A percentile compares a stretch with the other conserved stretches of the same genome.
Conservation (phyloP, 164 flowering plant species). For the Buxus sempervirens region DNA sequence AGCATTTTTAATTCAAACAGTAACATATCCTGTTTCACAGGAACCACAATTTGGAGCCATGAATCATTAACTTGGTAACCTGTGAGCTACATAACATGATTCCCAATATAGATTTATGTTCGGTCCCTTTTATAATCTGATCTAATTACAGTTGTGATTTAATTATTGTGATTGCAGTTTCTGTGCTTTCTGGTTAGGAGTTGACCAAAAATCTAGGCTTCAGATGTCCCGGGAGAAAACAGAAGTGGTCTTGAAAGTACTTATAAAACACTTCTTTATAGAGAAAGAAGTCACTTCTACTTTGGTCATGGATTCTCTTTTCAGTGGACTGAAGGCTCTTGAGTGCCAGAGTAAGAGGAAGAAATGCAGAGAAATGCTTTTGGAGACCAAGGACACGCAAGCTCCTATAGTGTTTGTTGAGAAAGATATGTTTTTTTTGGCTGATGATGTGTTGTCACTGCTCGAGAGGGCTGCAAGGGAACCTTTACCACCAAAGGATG, state of each 20-base stretch:
- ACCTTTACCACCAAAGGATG: constrained; percentile 94
- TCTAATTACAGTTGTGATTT: background rate
- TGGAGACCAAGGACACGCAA: constrained; percentile 63
- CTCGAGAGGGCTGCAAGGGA: constrained; percentile 88
- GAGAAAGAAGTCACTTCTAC: constrained; percentile 98
- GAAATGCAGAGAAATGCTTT: constrained; percentile 41
- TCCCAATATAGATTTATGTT: background rate
- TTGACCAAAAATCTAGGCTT: constrained; percentile 67
- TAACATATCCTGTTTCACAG: background rate
- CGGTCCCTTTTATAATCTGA: background rate
- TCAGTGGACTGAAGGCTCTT: constrained; percentile 93
- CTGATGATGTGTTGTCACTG: constrained; percentile 76
- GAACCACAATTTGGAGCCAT: constrained; percentile 3
- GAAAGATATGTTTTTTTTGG: constrained; percentile 80
- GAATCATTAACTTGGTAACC: background rate
- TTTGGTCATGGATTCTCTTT: constrained; percentile 95
- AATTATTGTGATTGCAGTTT: constrained; percentile 53
- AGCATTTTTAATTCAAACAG: background rate
- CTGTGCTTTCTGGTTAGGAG: constrained; percentile 79
- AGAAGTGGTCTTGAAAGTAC: constrained; percentile 74
- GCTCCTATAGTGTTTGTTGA: constrained; percentile 75
- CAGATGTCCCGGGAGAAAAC: constrained; percentile 81
- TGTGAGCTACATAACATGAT: background rate
- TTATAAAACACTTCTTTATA: constrained; percentile 85
- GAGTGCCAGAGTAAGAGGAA: constrained; percentile 61